Base-by-base conservation (phyloP, 2,329 filamentous ascomycete genomes). In the Aspergillus sojae region DNA sequence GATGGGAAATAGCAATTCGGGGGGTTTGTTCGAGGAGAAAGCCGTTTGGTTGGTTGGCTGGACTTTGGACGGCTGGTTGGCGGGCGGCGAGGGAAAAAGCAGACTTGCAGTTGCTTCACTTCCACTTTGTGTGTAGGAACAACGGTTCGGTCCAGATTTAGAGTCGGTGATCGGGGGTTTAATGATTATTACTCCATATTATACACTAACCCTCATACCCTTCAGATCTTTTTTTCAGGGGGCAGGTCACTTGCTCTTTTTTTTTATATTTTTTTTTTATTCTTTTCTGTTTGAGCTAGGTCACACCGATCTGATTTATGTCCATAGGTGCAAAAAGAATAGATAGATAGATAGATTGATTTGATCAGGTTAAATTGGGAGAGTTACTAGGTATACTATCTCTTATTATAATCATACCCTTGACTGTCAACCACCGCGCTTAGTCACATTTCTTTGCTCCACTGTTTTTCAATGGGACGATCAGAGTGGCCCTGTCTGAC, bases 121-220 rank as follows among this genome's bases (percentile, higher is more conserved):
- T 54, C 10, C 26, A 48, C 12, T 23, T 34, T 52, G 48, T 23
- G 48, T 52, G 48, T 52, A 54, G 36, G 58, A 60, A 60, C 58
- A 52, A 52, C 43, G 16, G 58, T 60, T 60, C 58, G 58, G 58
- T 60, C 58, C 48, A 50, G 58, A 53, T 60, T 43, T 52, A 50
- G 43, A 39, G 45, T 53, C 58, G 36, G 48, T 43, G 34, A 55
- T 55, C 52, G 52, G 52, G 52, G 32, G 30, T 55, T 55, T 28
- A 32, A 36, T 23, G 21, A 21, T 55, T 41, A 55, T 55, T 55
- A 55, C 52, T 55, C 52, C 52, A 55, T 39, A 19, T 34, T 54
- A 54, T 54, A 54, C 28, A 54, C 52, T 54, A 54, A 36, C 19
- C 52, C 21, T 23, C 16, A 14, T 48, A 52, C 28, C 48, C 19